These are phyloP conservation scores for Euphorbia pulcherrima DNA, from an alignment of 345 rosid genomes.

Conservation along the genomic window DNA sequence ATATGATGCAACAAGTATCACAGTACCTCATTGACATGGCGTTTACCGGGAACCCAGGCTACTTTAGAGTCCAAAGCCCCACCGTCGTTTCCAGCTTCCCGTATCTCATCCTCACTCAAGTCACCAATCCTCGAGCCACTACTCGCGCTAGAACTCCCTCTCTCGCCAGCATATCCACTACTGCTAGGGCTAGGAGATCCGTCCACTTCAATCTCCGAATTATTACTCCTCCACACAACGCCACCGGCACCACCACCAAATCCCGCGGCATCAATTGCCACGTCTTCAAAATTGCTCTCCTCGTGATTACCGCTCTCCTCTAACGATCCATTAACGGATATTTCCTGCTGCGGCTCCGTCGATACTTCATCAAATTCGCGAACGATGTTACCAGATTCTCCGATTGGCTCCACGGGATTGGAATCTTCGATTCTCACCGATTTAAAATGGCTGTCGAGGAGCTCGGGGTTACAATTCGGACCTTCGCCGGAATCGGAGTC, in stretches of 20 bases:
- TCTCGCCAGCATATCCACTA: constrained; percentile 91
- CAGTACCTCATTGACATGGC: constrained; percentile 76
- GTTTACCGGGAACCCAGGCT: constrained; percentile 75
- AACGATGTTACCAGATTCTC: background rate
- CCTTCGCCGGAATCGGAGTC: constrained; percentile 13
- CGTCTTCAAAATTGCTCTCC: background rate
- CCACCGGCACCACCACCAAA: constrained; percentile 19
- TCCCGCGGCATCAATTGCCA: constrained; percentile 1
- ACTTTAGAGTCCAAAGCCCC: constrained; percentile 39
- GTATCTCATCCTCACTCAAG: constrained; percentile 56
- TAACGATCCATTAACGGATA: constrained; percentile 10
- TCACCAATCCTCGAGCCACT: constrained; percentile 44
- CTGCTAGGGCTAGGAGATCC: constrained; percentile 73
- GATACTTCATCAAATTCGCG: background rate
- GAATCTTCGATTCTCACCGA: constrained; percentile 13
- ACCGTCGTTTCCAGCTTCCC: constrained; percentile 38
- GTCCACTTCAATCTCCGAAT: constrained; percentile 55
- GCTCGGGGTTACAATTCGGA: constrained; percentile 12
- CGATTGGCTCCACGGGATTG: background rate
- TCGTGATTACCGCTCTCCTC: constrained; percentile 4
- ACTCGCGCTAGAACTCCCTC: constrained; percentile 76
- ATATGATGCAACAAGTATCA: background rate
- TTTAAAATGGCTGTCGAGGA: constrained; percentile 19
- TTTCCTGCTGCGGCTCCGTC: background rate
- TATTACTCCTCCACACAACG: constrained; percentile 34